Percentiles rank a stretch among this genome's conserved stretches.
Evolutionary conservation across 2,329 filamentous ascomycete species (phyloP).

Genomic region (Westerdykella aurantiaca): DNA sequence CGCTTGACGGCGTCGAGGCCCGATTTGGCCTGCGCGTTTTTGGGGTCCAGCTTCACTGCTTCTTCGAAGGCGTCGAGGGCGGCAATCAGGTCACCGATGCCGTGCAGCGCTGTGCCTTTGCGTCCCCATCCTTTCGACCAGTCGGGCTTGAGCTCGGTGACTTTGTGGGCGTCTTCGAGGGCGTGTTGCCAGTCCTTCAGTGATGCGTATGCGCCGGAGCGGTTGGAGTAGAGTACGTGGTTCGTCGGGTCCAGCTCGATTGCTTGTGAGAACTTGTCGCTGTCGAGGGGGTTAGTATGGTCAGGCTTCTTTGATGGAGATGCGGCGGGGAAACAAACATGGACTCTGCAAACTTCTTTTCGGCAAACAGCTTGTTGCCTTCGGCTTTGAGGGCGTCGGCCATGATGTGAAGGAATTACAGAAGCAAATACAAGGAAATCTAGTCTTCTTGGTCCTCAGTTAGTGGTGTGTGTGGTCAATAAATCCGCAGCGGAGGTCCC

Average conservation of each 20-base stretch:
- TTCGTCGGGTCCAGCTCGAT: slow-evolving; percentile 83
- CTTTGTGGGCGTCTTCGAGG: slow-evolving; percentile 85
- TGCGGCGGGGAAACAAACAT: slow-evolving; percentile 60
- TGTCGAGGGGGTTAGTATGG: slow-evolving; percentile 37
- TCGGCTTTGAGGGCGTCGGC: slow-evolving; percentile 86
- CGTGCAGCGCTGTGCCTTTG: slow-evolving; percentile 87
- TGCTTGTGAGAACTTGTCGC: slow-evolving; percentile 89
- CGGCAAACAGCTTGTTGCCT: slow-evolving; percentile 97
- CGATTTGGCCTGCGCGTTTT: slow-evolving; percentile 87
- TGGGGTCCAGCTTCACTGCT: slow-evolving; percentile 86
- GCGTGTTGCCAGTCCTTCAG: slow-evolving; percentile 83
- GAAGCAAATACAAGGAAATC: background rate
- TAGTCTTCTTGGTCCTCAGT: background rate
- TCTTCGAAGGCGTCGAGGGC: slow-evolving; percentile 88
- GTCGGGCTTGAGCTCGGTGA: slow-evolving; percentile 89
- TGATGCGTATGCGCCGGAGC: slow-evolving; percentile 81
- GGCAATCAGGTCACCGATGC: slow-evolving; percentile 74
- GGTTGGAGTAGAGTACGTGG: slow-evolving; percentile 97
- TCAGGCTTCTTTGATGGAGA: slow-evolving; percentile 2
- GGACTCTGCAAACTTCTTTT: slow-evolving; percentile 93
- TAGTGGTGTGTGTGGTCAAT: slow-evolving; percentile 21
- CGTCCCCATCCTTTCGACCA: slow-evolving; percentile 96
- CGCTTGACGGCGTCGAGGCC: slow-evolving; percentile 79
- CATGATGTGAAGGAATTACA: slow-evolving; percentile 42
- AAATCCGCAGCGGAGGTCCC: slow-evolving; percentile 20